These are phyloP conservation scores for Kondoa subrosea DNA, from an alignment of 768 basidiomycete species.

Conservation along the genomic window DNA sequence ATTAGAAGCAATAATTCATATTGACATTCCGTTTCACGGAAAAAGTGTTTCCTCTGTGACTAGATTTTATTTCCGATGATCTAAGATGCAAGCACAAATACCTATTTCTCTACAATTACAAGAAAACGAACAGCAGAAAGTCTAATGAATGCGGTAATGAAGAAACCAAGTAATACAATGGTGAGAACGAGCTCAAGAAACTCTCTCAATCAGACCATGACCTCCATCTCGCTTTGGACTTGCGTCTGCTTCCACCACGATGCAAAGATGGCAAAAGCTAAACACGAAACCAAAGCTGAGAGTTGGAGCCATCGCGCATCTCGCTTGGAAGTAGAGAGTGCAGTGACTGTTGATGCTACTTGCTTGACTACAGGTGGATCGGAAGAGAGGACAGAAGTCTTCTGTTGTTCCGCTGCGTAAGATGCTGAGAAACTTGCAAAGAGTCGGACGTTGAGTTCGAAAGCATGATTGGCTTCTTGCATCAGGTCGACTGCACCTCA, in stretches of 20 bases:
- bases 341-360: neutral
- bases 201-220: neutral
- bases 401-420: neutral
- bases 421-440: constrained; percentile 11
- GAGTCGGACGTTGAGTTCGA: constrained; percentile 20
- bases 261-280: neutral
- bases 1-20: no score
- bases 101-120: no score
- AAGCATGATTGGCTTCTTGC: constrained; percentile 20
- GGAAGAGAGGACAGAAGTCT: neutral
- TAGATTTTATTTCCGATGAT: no score
- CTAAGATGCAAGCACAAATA: no score
- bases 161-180: neutral
- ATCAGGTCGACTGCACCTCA: constrained; percentile 11
- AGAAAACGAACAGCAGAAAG: no score
- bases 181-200: neutral
- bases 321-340: neutral
- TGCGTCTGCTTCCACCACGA: neutral
- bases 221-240: neutral
- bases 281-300: neutral
- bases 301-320: neutral
- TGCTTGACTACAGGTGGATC: neutral
- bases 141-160: neutral
- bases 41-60: no score
- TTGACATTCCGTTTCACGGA: neutral